Conservation (phyloP, 495 filamentous ascomycete species). For the Daldinia vernicosa region DNA sequence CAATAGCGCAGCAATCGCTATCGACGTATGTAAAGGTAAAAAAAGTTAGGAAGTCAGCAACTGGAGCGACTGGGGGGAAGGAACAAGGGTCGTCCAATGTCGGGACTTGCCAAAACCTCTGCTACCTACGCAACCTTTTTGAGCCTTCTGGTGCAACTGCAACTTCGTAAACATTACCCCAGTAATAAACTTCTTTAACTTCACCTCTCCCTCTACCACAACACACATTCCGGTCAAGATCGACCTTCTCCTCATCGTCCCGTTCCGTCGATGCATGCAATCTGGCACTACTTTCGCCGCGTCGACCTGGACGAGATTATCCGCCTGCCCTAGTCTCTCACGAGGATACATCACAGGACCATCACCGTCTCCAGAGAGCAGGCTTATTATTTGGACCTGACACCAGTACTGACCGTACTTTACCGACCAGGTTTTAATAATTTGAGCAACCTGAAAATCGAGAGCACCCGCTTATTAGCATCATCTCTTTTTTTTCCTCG, state of each 20-base stretch:
- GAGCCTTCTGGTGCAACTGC: constrained; percentile 28
- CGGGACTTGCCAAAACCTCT: constrained; percentile 35
- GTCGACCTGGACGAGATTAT: constrained; percentile 33
- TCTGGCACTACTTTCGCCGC: constrained; percentile 27
- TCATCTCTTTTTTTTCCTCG: constrained; percentile 8
- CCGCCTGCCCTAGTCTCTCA: constrained; percentile 38
- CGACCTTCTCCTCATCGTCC: constrained; percentile 25
- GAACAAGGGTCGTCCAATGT: constrained; percentile 28
- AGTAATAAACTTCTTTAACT: not conserved
- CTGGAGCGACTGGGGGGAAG: constrained; percentile 11
- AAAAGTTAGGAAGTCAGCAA: constrained; percentile 5
- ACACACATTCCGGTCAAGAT: constrained; percentile 8
- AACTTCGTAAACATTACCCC: constrained; percentile 31
- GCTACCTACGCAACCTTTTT: constrained; percentile 28
- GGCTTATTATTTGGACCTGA: constrained; percentile 34
- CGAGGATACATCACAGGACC: constrained; percentile 45
- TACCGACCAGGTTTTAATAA: constrained; percentile 10
- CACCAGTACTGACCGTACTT: constrained; percentile 5
- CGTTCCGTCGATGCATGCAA: constrained; percentile 31
- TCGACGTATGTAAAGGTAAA: constrained; percentile 22
- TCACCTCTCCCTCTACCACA: constrained; percentile 10
- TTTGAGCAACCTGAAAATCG: constrained; percentile 8
- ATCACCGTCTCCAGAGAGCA: constrained; percentile 35
- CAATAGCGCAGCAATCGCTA: constrained; percentile 42
- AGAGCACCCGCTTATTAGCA: not conserved